Evolutionary conservation across 306 rosid species (phyloP).

Genomic region (Styphnolobium japonicum): DNA sequence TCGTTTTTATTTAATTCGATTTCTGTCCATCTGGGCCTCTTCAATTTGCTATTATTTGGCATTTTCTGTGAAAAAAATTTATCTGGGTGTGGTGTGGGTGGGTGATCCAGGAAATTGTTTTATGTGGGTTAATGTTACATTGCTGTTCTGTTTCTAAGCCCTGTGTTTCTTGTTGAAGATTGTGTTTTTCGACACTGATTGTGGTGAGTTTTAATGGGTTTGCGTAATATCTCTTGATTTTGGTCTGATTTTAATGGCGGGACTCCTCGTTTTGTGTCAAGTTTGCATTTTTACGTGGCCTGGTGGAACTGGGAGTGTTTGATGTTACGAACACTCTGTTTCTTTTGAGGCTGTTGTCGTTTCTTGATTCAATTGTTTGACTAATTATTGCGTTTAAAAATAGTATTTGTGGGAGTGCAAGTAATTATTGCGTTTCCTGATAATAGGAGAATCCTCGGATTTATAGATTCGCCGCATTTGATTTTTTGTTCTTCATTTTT

Average conservation of each 20-base stretch:
- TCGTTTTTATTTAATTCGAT: slow-evolving; percentile 2
- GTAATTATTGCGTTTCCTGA: slow-evolving; percentile 22
- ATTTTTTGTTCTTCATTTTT: not conserved
- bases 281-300: slow-evolving; percentile 19
- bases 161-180: not conserved
- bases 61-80: not conserved
- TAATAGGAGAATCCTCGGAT: not conserved
- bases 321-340: not conserved
- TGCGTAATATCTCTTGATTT: not conserved
- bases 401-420: not conserved
- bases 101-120: slow-evolving; percentile 25
- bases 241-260: slow-evolving; percentile 15
- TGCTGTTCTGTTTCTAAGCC: slow-evolving; percentile 19
- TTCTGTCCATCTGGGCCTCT: not conserved
- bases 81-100: not conserved
- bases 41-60: not conserved
- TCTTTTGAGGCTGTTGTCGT: slow-evolving; percentile 7
- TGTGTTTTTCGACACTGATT: slow-evolving; percentile 13
- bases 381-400: not conserved
- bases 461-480: slow-evolving; percentile 5
- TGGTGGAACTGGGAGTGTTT: not conserved
- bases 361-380: slow-evolving; percentile 20
- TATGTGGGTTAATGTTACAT: slow-evolving; percentile 23
- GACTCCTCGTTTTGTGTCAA: not conserved
- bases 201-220: not conserved